phyloP scores from a whole-genome alignment of 306 rosid species.

The Corylus avellana region DNA sequence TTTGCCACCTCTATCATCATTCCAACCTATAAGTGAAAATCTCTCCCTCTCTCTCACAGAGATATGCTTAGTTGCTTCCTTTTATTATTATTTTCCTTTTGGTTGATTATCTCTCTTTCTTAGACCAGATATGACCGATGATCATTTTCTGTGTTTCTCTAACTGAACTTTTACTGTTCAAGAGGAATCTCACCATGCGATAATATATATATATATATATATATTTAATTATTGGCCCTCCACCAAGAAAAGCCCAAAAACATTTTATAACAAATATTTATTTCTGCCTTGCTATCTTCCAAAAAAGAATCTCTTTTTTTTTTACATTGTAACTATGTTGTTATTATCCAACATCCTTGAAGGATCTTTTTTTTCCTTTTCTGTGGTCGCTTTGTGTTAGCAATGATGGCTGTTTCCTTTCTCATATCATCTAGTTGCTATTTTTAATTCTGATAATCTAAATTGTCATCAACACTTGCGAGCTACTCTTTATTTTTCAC shows the following conservation, averaged over 20 bases:
- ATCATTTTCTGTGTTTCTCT: constrained; percentile 44
- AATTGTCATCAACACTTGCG: constrained; percentile 30
- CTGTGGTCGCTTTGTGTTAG: constrained; percentile 48
- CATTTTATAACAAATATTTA: constrained; percentile 12
- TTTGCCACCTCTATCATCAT: constrained; percentile 52
- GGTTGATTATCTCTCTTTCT: neutral
- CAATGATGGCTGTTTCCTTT: constrained; percentile 69
- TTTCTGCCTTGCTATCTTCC: constrained; percentile 20
- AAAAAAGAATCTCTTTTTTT: constrained; percentile 24
- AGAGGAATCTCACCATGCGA: constrained; percentile 22
- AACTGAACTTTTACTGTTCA: constrained; percentile 30
- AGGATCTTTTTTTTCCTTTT: constrained; percentile 45
- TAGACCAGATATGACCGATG: constrained; percentile 5
- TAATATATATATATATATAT: neutral
- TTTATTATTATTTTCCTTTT: neutral
- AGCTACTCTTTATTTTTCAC: constrained; percentile 29
- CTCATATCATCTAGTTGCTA: constrained; percentile 38
- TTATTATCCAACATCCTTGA: constrained; percentile 30
- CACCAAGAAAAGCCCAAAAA: constrained; percentile 8
- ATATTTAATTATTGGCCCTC: neutral
- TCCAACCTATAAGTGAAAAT: constrained; percentile 17
- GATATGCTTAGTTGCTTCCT: neutral
- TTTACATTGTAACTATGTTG: constrained; percentile 38
- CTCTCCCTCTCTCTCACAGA: constrained; percentile 17
- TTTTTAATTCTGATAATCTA: constrained; percentile 32